phyloP scores from a whole-genome alignment of 2,329 filamentous ascomycete genomes.

The Sphaerostilbella broomeana region DNA sequence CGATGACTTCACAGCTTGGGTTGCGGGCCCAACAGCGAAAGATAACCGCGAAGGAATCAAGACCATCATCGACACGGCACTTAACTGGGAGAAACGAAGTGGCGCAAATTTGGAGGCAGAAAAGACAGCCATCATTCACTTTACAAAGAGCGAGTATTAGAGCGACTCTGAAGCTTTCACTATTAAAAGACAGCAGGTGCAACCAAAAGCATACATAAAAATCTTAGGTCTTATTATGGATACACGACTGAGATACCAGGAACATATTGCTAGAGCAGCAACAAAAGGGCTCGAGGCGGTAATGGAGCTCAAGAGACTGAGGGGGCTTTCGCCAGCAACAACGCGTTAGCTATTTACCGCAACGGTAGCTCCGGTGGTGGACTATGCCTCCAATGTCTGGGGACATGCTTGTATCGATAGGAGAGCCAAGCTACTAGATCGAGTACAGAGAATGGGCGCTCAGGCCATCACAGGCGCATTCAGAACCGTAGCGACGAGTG shows the following conservation, averaged over 20 bases:
- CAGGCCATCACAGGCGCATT: no score
- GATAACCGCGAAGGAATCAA: conserved; percentile 20
- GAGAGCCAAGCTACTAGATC: no score
- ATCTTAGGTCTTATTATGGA: conserved; percentile 18
- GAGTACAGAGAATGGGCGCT: no score
- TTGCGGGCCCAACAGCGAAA: conserved; percentile 15
- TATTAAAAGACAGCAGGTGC: conserved; percentile 10
- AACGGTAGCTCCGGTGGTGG: no score
- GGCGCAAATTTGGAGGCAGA: conserved; percentile 21
- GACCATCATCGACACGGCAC: conserved; percentile 18
- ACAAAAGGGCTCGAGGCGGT: conserved; percentile 14
- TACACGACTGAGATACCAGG: conserved; percentile 11
- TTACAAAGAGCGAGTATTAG: conserved; percentile 13
- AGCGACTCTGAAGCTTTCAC: conserved; percentile 4
- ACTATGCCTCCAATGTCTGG: no score
- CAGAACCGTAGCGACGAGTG: no score
- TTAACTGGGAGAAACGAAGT: conserved; percentile 21
- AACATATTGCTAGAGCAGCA: conserved; percentile 13
- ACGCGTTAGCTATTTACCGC: not conserved
- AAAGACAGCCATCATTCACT: conserved; percentile 22
- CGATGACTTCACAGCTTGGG: conserved; percentile 15
- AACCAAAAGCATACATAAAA: conserved; percentile 1
- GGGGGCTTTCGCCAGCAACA: conserved; percentile 6
- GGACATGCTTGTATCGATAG: no score
- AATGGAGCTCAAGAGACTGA: conserved; percentile 12